phyloP scores from a whole-genome alignment of 2,329 filamentous ascomycete species.

The Xylaria sp. region DNA sequence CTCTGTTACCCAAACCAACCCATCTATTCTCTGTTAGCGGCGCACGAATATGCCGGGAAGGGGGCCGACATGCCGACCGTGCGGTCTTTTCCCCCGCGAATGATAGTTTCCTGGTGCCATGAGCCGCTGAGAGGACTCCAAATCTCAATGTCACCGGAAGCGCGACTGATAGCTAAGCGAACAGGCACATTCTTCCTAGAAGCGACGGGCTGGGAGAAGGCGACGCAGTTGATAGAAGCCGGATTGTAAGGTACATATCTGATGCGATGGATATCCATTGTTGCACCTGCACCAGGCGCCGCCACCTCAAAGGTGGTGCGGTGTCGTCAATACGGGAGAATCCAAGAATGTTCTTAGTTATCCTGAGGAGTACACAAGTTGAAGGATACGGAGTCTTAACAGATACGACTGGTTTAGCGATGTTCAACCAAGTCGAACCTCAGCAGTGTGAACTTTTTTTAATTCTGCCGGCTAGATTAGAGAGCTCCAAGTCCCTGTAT shows the following conservation, averaged over 20 bases:
- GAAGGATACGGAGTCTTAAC: background rate
- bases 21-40: slow-evolving; percentile 74
- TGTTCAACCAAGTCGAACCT: slow-evolving; percentile 11
- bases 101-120: slow-evolving; percentile 91
- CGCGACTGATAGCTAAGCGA: slow-evolving; percentile 87
- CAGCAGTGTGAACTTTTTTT: slow-evolving; percentile 35
- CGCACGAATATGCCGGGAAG: background rate
- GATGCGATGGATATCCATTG: slow-evolving; percentile 96
- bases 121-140: slow-evolving; percentile 87
- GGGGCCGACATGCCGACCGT: slow-evolving; percentile 35
- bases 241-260: slow-evolving; percentile 94
- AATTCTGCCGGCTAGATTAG: slow-evolving; percentile 36
- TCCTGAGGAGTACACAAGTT: background rate
- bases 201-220: slow-evolving; percentile 81
- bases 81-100: slow-evolving; percentile 83
- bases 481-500: slow-evolving; percentile 25
- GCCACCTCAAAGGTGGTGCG: slow-evolving; percentile 18
- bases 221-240: slow-evolving; percentile 91
- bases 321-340: slow-evolving; percentile 15
- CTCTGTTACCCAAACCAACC: slow-evolving; percentile 90
- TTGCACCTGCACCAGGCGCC: slow-evolving; percentile 26
- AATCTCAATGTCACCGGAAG: slow-evolving; percentile 96
- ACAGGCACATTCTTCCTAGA: slow-evolving; percentile 67
- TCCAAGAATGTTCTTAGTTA: background rate
- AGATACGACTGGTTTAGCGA: slow-evolving; percentile 5